A percentile compares a stretch with the other conserved stretches of the same genome.
Evolutionary conservation across 148 eudicot genomes (phyloP).

Genomic region (Nyssa sinensis): DNA sequence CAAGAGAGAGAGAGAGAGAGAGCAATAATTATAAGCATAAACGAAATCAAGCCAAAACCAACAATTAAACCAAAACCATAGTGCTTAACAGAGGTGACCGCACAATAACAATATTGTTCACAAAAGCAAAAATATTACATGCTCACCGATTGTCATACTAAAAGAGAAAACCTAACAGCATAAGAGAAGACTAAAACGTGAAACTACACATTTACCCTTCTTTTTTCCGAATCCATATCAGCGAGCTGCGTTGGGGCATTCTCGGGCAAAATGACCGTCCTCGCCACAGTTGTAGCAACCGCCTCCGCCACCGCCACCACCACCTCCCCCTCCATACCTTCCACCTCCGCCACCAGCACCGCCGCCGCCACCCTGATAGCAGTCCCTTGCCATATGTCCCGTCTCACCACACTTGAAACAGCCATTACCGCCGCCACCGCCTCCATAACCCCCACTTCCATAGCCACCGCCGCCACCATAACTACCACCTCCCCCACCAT

Average conservation of each 20-base stretch:
- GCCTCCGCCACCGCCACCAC: slow-evolving; percentile 11
- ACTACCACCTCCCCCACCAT: slow-evolving; percentile 26
- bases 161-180: background rate
- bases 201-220: background rate
- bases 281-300: slow-evolving; percentile 19
- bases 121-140: background rate
- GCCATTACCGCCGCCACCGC: slow-evolving; percentile 33
- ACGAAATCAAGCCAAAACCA: background rate
- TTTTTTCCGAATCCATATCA: background rate
- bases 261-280: slow-evolving; percentile 14
- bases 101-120: background rate
- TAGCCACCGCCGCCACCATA: slow-evolving; percentile 38
- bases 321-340: slow-evolving; percentile 9
- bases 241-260: background rate
- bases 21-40: no score
- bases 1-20: no score
- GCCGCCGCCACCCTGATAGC: slow-evolving; percentile 17
- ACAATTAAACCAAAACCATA: background rate
- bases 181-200: background rate
- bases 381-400: slow-evolving; percentile 53
- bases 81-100: background rate
- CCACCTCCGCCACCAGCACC: slow-evolving; percentile 7
- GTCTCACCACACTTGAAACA: slow-evolving; percentile 47
- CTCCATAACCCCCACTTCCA: slow-evolving; percentile 39
- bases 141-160: slow-evolving; percentile 3